Percentiles rank a stretch among this genome's conserved stretches.
These are phyloP conservation scores for Iris pallida DNA, from an alignment of 116 monocot species.

Conservation along the genomic window DNA sequence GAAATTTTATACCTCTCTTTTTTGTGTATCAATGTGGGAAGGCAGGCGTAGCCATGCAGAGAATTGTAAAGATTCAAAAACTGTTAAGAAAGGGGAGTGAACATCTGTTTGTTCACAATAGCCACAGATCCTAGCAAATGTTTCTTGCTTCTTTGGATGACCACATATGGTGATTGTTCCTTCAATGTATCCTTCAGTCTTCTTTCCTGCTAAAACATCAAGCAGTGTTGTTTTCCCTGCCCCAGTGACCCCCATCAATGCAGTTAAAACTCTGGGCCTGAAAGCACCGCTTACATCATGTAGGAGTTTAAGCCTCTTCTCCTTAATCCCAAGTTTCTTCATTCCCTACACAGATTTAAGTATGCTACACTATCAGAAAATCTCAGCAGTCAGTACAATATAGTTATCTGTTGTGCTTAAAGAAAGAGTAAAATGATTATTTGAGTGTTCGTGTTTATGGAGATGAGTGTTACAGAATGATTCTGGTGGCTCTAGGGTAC, in stretches of 20 bases:
- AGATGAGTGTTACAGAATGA: too few species aligned
- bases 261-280: conserved; percentile 40
- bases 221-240: conserved; percentile 33
- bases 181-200: conserved; percentile 12
- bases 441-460: too few species aligned
- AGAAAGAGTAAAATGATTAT: too few species aligned
- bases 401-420: too few species aligned
- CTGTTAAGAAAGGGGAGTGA: conserved; percentile 50
- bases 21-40: background rate
- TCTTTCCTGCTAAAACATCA: conserved; percentile 16
- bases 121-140: conserved; percentile 52
- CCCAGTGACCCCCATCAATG: conserved; percentile 50
- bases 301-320: conserved; percentile 41
- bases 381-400: too few species aligned
- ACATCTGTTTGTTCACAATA: conserved; percentile 61
- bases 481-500: too few species aligned
- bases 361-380: too few species aligned
- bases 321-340: conserved; percentile 21
- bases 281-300: conserved; percentile 41
- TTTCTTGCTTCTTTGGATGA: conserved; percentile 38
- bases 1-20: conserved; percentile 8
- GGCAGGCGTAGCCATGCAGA: conserved; percentile 66
- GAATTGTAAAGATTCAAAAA: conserved; percentile 45
- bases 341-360: conserved; percentile 15
- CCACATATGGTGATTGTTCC: conserved; percentile 10